Conservation (phyloP, 192 early-diverging fungal genomes). For the Backusella westeae region DNA sequence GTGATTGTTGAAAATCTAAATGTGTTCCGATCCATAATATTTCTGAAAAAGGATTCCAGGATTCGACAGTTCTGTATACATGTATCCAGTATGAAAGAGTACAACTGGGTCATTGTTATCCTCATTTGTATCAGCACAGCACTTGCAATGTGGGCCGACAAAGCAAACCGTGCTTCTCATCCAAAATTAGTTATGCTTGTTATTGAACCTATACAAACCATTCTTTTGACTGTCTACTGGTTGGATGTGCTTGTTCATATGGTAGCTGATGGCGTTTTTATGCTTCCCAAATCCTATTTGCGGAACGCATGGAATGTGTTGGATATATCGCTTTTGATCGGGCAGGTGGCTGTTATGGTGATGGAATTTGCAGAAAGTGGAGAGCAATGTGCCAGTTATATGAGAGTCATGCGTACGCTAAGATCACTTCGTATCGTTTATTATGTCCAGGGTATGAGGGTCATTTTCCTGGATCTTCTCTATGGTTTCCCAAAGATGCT, state of each 20-base stretch:
- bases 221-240: conserved; percentile 15
- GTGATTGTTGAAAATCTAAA: conserved; percentile 14
- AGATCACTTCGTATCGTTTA: conserved; percentile 19
- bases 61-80: conserved; percentile 3
- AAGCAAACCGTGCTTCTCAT: not conserved
- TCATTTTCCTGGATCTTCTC: conserved; percentile 21
- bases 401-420: conserved; percentile 6
- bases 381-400: not conserved
- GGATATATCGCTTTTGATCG: conserved; percentile 7
- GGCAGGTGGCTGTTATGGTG: not conserved
- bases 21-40: conserved; percentile 10
- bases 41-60: not conserved
- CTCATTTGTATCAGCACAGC: not conserved
- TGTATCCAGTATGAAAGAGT: not conserved
- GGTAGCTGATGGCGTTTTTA: conserved; percentile 11
- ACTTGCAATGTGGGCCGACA: conserved; percentile 6
- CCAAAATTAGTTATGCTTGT: not conserved
- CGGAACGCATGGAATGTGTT: conserved; percentile 25
- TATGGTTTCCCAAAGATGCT: conserved; percentile 30
- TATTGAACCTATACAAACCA: conserved; percentile 10
- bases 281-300: conserved; percentile 26
- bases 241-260: conserved; percentile 21
- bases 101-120: conserved; percentile 16
- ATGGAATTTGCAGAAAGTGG: not conserved
- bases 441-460: conserved; percentile 16